Conservation (phyloP, 768 basidiomycete genomes). For the Krasilnikovozyma curviuscula region DNA sequence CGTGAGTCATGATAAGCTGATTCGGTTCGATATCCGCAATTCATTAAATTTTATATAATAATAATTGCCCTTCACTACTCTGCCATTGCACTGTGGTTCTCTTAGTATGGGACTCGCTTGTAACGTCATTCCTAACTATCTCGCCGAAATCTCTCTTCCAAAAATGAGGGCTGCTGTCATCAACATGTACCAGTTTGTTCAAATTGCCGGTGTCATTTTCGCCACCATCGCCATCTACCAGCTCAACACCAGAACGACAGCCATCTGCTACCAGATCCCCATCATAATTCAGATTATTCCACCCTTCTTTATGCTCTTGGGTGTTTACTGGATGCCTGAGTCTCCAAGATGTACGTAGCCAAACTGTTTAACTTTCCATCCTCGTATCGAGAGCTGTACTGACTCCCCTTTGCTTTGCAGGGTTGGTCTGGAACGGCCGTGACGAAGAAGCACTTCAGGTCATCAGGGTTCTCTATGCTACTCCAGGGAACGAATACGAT, state of each 20-base stretch:
- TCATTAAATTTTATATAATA: no score
- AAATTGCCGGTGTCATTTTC: slow-evolving; percentile 17
- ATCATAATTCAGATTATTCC: slow-evolving; percentile 9
- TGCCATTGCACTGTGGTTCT: no score
- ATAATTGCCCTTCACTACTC: no score
- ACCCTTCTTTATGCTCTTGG: slow-evolving; percentile 1
- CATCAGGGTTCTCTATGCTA: no score
- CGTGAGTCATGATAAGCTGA: no score
- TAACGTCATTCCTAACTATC: slow-evolving; percentile 15
- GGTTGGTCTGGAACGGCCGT: slow-evolving; percentile 12
- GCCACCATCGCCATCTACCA: slow-evolving; percentile 16
- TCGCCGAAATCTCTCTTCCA: slow-evolving; percentile 9
- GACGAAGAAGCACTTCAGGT: no score
- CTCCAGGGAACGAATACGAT: no score
- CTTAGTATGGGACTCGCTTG: no score
- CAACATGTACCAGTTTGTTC: slow-evolving; percentile 16
- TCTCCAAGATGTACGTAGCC: slow-evolving; percentile 10
- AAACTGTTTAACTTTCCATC: no score
- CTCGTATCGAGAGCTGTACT: no score
- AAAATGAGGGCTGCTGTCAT: slow-evolving; percentile 13
- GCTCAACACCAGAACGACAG: neutral
- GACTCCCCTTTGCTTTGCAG: no score
- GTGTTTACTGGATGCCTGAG: slow-evolving; percentile 5
- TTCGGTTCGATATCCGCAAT: no score
- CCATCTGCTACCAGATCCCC: slow-evolving; percentile 8